Evolutionary conservation across 208 protist genomes (phyloP).

Genomic region (Wallacemonas sp.): DNA sequence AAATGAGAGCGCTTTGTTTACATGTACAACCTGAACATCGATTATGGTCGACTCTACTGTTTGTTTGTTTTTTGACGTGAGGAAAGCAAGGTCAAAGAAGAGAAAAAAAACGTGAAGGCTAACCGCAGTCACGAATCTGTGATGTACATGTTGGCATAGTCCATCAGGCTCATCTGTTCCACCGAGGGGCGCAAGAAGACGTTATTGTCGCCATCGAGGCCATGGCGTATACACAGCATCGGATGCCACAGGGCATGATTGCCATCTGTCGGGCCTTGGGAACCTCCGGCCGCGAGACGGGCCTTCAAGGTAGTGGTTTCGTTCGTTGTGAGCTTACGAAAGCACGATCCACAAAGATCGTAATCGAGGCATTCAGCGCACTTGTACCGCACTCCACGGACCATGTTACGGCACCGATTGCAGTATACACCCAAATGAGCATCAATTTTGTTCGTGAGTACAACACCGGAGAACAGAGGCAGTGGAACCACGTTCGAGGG

Average conservation of each 20-base stretch:
- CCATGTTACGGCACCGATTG: constrained; percentile 54
- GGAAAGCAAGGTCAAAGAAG: constrained; percentile 12
- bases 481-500: constrained; percentile 72
- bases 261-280: not conserved
- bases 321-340: constrained; percentile 13
- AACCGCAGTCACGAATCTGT: constrained; percentile 2
- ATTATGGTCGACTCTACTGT: too few species aligned
- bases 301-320: constrained; percentile 8
- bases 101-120: constrained; percentile 2
- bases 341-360: constrained; percentile 69
- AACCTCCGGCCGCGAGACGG: not conserved
- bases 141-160: not conserved
- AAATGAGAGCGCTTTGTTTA: too few species aligned
- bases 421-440: constrained; percentile 76
- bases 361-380: constrained; percentile 79
- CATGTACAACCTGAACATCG: too few species aligned
- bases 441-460: constrained; percentile 33
- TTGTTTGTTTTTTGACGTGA: too few species aligned
- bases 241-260: constrained; percentile 36
- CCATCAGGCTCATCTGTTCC: not conserved
- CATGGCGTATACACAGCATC: constrained; percentile 46
- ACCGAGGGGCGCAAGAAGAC: constrained; percentile 22
- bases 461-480: constrained; percentile 28
- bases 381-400: constrained; percentile 75
- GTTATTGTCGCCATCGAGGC: constrained; percentile 25